Evolutionary conservation across 2,329 filamentous ascomycete species (phyloP).

Genomic region (Cytospora piceae): DNA sequence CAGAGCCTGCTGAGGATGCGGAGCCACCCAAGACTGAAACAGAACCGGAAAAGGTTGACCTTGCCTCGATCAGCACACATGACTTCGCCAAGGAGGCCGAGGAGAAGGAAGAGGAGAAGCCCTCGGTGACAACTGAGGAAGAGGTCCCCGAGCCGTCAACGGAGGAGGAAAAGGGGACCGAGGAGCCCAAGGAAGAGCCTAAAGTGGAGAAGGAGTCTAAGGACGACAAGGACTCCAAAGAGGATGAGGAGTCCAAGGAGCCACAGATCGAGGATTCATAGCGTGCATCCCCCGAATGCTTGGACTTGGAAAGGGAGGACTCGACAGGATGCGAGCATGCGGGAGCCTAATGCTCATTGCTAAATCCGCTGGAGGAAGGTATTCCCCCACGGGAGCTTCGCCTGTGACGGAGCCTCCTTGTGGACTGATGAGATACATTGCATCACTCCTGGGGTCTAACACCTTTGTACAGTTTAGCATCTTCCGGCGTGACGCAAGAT

Average conservation of each 20-base stretch:
- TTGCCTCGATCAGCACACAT: constrained; percentile 13
- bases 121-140: constrained; percentile 10
- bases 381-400: not conserved
- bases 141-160: not conserved
- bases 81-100: constrained; percentile 26
- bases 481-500: not conserved
- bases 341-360: not conserved
- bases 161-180: constrained; percentile 10
- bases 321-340: constrained; percentile 3
- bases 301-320: not conserved
- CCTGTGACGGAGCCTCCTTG: not conserved
- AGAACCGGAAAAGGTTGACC: constrained; percentile 23
- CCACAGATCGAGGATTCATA: constrained; percentile 16
- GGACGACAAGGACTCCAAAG: constrained; percentile 13
- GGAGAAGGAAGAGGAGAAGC: constrained; percentile 27
- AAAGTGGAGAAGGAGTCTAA: constrained; percentile 8
- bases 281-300: not conserved
- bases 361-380: not conserved
- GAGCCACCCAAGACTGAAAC: not conserved
- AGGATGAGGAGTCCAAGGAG: constrained; percentile 9
- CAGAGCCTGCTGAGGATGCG: constrained; percentile 28
- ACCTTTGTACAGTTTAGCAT: not conserved
- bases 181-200: not conserved
- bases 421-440: not conserved
- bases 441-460: not conserved